Evolutionary conservation across 305 asterid genomes (phyloP), one percentile per base, ranked within the genome.

Genomic region (Striga hermonthica): DNA sequence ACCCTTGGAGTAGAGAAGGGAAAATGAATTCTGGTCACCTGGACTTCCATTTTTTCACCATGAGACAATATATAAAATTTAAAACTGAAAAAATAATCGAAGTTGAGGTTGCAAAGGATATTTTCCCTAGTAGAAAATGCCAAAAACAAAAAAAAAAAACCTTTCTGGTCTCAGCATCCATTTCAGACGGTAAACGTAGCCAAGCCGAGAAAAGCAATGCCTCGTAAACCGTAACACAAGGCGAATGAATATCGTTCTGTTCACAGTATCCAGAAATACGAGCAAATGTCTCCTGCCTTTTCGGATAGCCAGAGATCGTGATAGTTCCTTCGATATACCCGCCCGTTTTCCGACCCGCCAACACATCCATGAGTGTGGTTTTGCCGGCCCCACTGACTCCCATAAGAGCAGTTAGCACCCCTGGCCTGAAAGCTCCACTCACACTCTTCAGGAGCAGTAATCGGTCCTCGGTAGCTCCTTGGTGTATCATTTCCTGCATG

Each of bases 331-430:
- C 72, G 15, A 68, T 68, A 34, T 72, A 64, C 39, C 81, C 78
- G 22, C 78, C 67, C 0, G 75, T 76, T 69, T 76, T 76, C 9
- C 75, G 62, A 28, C 75, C 75, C 7, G 75, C 68, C 36, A 72
- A 35, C 9, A 76, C 80, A 31, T 77, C 81, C 81, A 76, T 63
- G 35, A 76, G 77, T 3, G 75, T 76, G 0, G 80, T 76, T 68
- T 76, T 76, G 5, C 80, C 75, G 0, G 77, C 77, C 40, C 77
- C 80, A 35, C 75, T 76, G 39, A 72, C 72, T 13, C 81, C 77
- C 81, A 77, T 73, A 7, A 77, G 53, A 48, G 81, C 78, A 1
- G 75, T 77, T n/a, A 73, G 71, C 60, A 73, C 67, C 7, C 76
- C 76, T 14, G 76, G 81, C 68, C 81, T 60, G 68, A 77, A 77